Conservation (phyloP, 2,329 filamentous ascomycete genomes). For the Endoconidiophora polonica region DNA sequence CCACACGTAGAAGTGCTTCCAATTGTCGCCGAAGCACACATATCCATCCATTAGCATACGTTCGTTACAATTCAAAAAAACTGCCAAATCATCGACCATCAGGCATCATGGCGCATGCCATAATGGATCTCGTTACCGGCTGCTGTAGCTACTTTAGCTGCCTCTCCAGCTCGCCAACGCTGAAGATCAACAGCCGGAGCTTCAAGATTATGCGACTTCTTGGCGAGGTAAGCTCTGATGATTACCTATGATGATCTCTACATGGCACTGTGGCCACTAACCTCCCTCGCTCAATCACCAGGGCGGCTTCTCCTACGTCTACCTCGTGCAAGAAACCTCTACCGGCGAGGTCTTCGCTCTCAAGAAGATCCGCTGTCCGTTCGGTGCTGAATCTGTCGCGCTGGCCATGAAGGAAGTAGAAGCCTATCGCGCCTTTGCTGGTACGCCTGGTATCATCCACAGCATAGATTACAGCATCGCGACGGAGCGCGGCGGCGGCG, state of each 20-base stretch:
- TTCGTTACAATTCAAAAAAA: no score
- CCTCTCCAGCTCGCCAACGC: slow-evolving; percentile 82
- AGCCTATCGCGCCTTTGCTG: slow-evolving; percentile 79
- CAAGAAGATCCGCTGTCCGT: slow-evolving; percentile 98
- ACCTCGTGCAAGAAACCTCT: slow-evolving; percentile 84
- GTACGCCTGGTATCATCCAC: slow-evolving; percentile 72
- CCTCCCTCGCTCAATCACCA: slow-evolving; percentile 20
- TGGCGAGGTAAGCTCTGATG: slow-evolving; percentile 50
- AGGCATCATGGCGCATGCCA: slow-evolving; percentile 54
- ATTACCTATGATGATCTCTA: slow-evolving; percentile 2
- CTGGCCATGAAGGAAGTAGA: slow-evolving; percentile 95
- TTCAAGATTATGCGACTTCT: slow-evolving; percentile 92
- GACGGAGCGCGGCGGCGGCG: slow-evolving; percentile 48
- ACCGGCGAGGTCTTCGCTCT: slow-evolving; percentile 77
- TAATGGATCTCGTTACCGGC: slow-evolving; percentile 79
- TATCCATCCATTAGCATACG: no score
- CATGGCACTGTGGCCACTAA: background rate
- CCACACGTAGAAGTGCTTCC: no score
- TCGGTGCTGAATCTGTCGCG: slow-evolving; percentile 88
- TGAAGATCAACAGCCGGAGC: slow-evolving; percentile 86
- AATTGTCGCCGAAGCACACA: no score
- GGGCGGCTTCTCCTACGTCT: slow-evolving; percentile 98
- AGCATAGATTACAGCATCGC: slow-evolving; percentile 69
- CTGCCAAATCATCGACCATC: no score
- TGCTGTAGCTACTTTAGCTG: slow-evolving; percentile 91